Base-by-base conservation (phyloP, 768 basidiomycete species). In the Leccinum broughii region DNA sequence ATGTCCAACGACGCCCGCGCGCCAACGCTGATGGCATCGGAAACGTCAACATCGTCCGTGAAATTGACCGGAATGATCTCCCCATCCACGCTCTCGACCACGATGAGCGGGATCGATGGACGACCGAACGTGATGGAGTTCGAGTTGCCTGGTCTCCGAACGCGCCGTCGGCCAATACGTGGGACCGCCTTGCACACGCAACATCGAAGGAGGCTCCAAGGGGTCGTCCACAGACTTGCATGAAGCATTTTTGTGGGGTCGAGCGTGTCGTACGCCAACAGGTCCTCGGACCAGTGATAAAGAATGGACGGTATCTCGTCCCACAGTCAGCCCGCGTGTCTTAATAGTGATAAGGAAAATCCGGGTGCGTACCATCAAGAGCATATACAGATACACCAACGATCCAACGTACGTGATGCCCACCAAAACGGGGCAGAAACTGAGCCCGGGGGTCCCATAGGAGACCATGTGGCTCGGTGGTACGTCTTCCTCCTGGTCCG, bases 211-310 rank as follows among this genome's bases (percentile, higher is more conserved):
- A 66, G 37, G 28, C 3, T 10, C 64, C 55, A 54, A 2, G 56
- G 62, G 22, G 44, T 17, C 15, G 13, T 30, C 59, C 61, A 66
- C 24, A 61, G 20, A 52, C 56, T 58, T 6, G 58, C 11, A 17
- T 58, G 30, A 13, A 57, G 17, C 6, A 55, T 17, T 5, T 28
- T 35, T 2, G 28, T 32, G 20, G 64, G 57, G 34, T 30, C 30
- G 1, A 65, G 32, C 2, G 64, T 55, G 1, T 68, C 67, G 41
- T 64, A 69, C 17, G 30, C 30, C 51, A 49, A 30, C 14, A 57
- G 44, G 13, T 68, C 55, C 54, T 68, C 67, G 37, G 66, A 69
- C 67, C 67, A 69, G 51, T 68, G 64, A 20, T 59, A 39, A 15
- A 54, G 37, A 13, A 68, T 3, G 7, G 64, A 59, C 9, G 67